Conservation (phyloP, 2,329 filamentous ascomycete species). For the Xylaria sp. region DNA sequence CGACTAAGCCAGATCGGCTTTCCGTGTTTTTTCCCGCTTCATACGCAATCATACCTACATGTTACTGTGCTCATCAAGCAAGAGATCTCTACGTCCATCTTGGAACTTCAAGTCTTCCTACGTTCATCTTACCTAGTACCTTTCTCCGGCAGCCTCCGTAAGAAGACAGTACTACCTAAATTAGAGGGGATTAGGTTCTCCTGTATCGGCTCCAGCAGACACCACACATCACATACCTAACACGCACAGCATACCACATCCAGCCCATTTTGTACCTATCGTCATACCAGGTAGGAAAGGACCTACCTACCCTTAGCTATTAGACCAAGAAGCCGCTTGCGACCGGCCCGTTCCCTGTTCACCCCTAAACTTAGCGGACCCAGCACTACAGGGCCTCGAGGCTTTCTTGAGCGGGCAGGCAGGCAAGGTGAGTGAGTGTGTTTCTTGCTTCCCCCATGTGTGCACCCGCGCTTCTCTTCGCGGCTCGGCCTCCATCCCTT, state of each 20-base stretch:
- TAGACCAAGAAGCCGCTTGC: constrained; percentile 25
- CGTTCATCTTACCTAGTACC: no score
- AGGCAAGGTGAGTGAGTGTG: background rate
- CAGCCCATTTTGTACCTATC: background rate
- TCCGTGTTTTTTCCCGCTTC: background rate
- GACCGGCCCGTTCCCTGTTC: constrained; percentile 28
- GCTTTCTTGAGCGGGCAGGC: background rate
- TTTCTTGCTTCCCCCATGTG: constrained; percentile 3
- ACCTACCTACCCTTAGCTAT: background rate
- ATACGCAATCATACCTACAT: background rate
- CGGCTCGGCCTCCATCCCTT: background rate
- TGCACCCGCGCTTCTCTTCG: constrained; percentile 11
- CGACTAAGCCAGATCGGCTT: constrained; percentile 1
- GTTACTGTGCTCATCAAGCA: background rate
- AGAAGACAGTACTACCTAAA: background rate
- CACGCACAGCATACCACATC: background rate
- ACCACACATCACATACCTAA: background rate
- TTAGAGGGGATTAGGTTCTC: background rate
- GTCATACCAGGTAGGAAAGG: constrained; percentile 1
- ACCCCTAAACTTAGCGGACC: constrained; percentile 16
- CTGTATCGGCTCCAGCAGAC: background rate
- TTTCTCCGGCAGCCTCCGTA: background rate
- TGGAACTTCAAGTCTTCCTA: background rate
- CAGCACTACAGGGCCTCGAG: constrained; percentile 1
- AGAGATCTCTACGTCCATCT: background rate